phyloP scores from a whole-genome alignment of 129 eudicot genomes.

The Logfia minima region DNA sequence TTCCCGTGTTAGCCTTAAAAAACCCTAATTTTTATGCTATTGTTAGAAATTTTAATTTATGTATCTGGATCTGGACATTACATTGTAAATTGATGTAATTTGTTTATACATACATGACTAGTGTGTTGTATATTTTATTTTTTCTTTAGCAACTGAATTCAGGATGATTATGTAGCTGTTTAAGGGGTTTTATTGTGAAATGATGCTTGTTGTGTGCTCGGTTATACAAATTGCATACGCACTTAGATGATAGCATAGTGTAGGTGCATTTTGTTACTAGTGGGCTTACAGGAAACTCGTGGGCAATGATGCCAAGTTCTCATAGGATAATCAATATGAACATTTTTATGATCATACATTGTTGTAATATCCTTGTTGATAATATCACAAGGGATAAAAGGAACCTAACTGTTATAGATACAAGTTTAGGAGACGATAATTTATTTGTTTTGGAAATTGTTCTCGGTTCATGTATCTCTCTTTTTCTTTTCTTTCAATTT shows the following conservation, averaged over 20 bases:
- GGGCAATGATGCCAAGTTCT: background rate
- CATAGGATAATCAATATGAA: background rate
- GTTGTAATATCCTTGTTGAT: background rate
- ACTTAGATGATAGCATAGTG: background rate
- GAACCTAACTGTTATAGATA: background rate
- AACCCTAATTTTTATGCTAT: background rate
- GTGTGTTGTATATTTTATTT: background rate
- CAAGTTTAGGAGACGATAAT: background rate
- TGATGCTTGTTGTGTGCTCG: background rate
- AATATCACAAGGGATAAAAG: background rate
- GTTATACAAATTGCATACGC: background rate
- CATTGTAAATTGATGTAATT: background rate
- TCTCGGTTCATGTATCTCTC: background rate
- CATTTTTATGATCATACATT: background rate
- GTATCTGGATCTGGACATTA: background rate
- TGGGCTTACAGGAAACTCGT: background rate
- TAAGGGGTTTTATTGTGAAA: background rate
- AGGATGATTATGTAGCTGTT: background rate
- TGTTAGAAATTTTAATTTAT: no score
- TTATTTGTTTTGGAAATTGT: background rate
- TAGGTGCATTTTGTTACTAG: background rate
- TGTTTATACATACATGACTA: background rate
- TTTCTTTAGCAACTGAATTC: background rate
- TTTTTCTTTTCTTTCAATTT: background rate
- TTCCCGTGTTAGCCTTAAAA: background rate